Percentiles rank a stretch among this genome's conserved stretches.
Evolutionary conservation across 352 stramenopile species (phyloP).

Genomic region (Pythium rhizo-oryzae): DNA sequence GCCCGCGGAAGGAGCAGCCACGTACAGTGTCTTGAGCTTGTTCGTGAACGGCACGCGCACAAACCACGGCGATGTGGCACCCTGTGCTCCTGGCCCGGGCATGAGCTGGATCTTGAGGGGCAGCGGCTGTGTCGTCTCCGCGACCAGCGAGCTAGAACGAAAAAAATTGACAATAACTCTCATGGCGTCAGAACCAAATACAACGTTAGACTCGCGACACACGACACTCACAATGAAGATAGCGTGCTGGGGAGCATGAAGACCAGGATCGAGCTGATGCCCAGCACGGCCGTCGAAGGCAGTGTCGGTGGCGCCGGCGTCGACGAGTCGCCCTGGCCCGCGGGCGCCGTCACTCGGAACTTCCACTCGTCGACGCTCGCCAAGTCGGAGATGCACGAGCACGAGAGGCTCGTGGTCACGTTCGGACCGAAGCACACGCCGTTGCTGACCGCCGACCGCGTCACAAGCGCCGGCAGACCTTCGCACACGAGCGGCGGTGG

Average conservation of each 20-base stretch:
- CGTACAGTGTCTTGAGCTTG: slow-evolving; percentile 8
- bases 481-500: slow-evolving; percentile 1
- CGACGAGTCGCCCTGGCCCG: no score
- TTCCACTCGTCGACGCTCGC: slow-evolving; percentile 1
- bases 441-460: not conserved
- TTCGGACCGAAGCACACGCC: slow-evolving; percentile 19
- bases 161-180: no score
- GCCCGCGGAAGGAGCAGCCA: not conserved
- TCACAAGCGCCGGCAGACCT: slow-evolving; percentile 18
- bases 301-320: not conserved
- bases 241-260: slow-evolving; percentile 10
- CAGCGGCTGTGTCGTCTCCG: slow-evolving; percentile 8
- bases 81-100: not conserved
- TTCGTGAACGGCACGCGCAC: slow-evolving; percentile 14
- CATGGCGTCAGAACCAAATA: no score
- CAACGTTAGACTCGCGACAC: not conserved
- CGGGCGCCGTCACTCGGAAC: slow-evolving; percentile 8
- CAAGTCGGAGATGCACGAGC: slow-evolving; percentile 15
- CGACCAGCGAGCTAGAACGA: slow-evolving; percentile 7
- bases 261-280: slow-evolving; percentile 13
- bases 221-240: slow-evolving; percentile 9
- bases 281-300: not conserved
- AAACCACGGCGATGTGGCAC: not conserved
- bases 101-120: slow-evolving; percentile 7
- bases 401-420: slow-evolving; percentile 15